phyloP scores from a whole-genome alignment of 805 yeast species.

The Wickerhamiella allomyrinae region DNA sequence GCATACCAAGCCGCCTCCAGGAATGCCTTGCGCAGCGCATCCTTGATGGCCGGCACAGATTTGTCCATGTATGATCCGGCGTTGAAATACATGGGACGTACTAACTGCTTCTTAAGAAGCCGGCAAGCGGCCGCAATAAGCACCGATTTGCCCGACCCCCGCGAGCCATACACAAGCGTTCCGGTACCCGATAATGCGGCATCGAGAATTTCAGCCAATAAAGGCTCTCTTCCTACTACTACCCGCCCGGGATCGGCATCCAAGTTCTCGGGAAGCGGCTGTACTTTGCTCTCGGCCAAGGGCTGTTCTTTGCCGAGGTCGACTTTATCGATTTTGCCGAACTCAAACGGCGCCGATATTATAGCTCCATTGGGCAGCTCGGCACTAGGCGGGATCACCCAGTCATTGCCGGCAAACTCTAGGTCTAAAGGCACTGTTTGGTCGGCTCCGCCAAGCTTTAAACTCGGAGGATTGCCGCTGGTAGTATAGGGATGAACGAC shows the following conservation, averaged over 20 bases:
- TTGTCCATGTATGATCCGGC: conserved; percentile 49
- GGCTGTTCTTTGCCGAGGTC: conserved; percentile 12
- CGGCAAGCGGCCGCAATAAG: conserved; percentile 32
- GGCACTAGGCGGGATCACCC: conserved; percentile 12
- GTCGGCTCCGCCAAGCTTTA: conserved; percentile 2
- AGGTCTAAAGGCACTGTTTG: neutral
- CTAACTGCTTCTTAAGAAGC: conserved; percentile 26
- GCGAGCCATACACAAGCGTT: conserved; percentile 50
- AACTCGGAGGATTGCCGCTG: conserved; percentile 2
- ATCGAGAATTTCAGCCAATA: conserved; percentile 29
- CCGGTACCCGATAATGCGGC: conserved; percentile 38
- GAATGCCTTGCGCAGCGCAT: conserved; percentile 31
- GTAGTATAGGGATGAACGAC: conserved; percentile 41
- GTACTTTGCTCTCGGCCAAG: conserved; percentile 12
- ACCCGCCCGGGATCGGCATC: conserved; percentile 4
- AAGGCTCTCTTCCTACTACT: conserved; percentile 45
- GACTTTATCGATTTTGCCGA: conserved; percentile 4
- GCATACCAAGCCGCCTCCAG: conserved; percentile 56
- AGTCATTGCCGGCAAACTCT: conserved; percentile 8
- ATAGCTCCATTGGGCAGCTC: conserved; percentile 11
- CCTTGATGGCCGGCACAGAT: conserved; percentile 33
- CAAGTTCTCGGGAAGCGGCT: conserved; percentile 5
- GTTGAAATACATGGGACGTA: conserved; percentile 36
- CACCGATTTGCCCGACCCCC: conserved; percentile 73
- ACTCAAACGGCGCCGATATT: conserved; percentile 8